These are phyloP conservation scores for Suillus bovinus DNA, from an alignment of 768 basidiomycete species.

Conservation along the genomic window DNA sequence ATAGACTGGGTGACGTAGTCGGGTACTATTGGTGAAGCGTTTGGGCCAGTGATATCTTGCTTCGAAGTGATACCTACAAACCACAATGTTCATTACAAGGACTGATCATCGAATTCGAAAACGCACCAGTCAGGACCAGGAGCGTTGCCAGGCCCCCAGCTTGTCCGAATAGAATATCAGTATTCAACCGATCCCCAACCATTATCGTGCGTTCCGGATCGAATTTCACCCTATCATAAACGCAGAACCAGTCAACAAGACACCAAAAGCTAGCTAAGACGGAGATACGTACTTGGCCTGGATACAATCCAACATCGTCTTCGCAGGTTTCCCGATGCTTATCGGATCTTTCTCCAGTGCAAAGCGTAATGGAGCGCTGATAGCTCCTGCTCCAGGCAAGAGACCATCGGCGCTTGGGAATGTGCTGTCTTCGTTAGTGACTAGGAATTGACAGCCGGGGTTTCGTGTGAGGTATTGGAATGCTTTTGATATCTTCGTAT, in stretches of 20 bases:
- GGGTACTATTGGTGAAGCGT: constrained; percentile 72
- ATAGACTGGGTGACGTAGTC: constrained; percentile 80
- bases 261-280: background rate
- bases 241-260: constrained; percentile 9
- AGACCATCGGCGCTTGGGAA: constrained; percentile 74
- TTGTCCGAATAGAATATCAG: constrained; percentile 93
- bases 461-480: constrained; percentile 87
- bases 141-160: constrained; percentile 84
- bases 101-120: background rate
- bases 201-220: constrained; percentile 89
- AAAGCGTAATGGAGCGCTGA: constrained; percentile 80
- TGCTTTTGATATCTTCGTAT: constrained; percentile 92
- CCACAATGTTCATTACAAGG: constrained; percentile 1
- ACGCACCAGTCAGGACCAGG: constrained; percentile 86
- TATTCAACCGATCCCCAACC: constrained; percentile 94
- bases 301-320: constrained; percentile 92
- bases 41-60: constrained; percentile 69
- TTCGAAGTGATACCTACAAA: constrained; percentile 72
- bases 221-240: constrained; percentile 66
- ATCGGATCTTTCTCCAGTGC: constrained; percentile 71
- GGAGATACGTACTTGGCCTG: constrained; percentile 57
- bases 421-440: constrained; percentile 92
- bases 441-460: constrained; percentile 79
- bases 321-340: constrained; percentile 88
- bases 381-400: constrained; percentile 83